Evolutionary conservation across 169 alveolate genomes (phyloP).

Genomic region (Plasmodium cynomolgi): DNA sequence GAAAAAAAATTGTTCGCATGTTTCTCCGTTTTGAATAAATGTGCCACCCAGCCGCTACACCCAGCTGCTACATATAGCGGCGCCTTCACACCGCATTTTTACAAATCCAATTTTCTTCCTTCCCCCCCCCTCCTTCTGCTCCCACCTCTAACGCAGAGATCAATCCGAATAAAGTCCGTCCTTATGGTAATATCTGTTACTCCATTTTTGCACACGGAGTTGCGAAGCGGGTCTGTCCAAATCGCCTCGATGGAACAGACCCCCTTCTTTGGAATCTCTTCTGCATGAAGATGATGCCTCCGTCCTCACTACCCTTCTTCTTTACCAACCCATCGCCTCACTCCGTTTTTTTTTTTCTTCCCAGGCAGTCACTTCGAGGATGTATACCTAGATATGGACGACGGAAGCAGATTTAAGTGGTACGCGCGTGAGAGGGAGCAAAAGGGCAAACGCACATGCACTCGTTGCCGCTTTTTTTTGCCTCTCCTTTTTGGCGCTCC

Average conservation of each 20-base stretch:
- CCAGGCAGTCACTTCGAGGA: conserved; percentile 25
- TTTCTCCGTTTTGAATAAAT: not conserved
- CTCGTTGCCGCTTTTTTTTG: not conserved
- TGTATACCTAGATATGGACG: not conserved
- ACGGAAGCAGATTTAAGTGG: not conserved
- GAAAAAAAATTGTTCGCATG: not conserved
- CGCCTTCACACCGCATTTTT: not conserved
- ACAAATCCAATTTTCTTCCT: not conserved
- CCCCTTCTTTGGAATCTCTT: not conserved
- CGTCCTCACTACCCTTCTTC: not conserved
- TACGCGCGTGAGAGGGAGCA: not conserved
- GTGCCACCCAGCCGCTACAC: not conserved
- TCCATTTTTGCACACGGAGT: not conserved
- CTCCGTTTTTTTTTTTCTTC: not conserved
- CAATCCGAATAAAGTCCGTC: not conserved
- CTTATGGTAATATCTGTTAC: not conserved
- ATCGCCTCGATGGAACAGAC: not conserved
- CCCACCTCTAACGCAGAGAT: not conserved
- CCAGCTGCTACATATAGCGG: not conserved
- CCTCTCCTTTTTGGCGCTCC: not conserved
- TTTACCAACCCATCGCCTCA: not conserved
- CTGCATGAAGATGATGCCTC: not conserved
- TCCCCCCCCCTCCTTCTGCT: not conserved
- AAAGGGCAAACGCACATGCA: not conserved
- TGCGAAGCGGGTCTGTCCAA: not conserved